Conservation (phyloP, 768 basidiomycete species). For the Xerocomellus intermedius region DNA sequence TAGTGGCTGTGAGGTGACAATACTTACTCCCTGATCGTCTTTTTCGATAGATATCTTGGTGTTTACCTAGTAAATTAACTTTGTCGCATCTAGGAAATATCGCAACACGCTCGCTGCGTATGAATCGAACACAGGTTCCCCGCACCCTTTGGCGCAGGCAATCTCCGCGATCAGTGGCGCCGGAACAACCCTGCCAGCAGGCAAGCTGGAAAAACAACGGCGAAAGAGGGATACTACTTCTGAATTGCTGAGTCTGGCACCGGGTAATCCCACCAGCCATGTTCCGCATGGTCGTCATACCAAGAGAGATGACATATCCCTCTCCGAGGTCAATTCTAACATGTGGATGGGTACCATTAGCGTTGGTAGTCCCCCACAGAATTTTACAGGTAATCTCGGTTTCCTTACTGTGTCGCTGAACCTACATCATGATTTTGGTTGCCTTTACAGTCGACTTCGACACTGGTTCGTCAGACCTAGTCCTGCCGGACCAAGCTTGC, state of each 20-base stretch:
- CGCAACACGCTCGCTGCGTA: slow-evolving; percentile 42
- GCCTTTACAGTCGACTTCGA: slow-evolving; percentile 47
- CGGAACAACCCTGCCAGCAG: background rate
- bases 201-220: slow-evolving; percentile 9
- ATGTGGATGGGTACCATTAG: slow-evolving; percentile 48
- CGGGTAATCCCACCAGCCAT: background rate
- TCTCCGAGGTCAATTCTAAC: slow-evolving; percentile 37
- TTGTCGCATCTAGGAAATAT: slow-evolving; percentile 38
- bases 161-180: slow-evolving; percentile 7
- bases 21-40: background rate
- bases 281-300: slow-evolving; percentile 2
- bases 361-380: slow-evolving; percentile 47
- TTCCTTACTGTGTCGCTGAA: background rate
- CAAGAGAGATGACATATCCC: slow-evolving; percentile 31
- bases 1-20: background rate
- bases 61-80: background rate
- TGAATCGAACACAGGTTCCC: slow-evolving; percentile 42
- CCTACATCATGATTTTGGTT: background rate
- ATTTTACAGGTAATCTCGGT: slow-evolving; percentile 37
- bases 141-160: slow-evolving; percentile 33
- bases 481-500: slow-evolving; percentile 37
- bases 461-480: slow-evolving; percentile 51
- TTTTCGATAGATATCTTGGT: background rate
- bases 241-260: background rate
- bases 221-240: background rate